Percentiles rank a stretch among this genome's conserved stretches.
Evolutionary conservation across 106 monocot species (phyloP).

Genomic region (Cymbidium sinense): DNA sequence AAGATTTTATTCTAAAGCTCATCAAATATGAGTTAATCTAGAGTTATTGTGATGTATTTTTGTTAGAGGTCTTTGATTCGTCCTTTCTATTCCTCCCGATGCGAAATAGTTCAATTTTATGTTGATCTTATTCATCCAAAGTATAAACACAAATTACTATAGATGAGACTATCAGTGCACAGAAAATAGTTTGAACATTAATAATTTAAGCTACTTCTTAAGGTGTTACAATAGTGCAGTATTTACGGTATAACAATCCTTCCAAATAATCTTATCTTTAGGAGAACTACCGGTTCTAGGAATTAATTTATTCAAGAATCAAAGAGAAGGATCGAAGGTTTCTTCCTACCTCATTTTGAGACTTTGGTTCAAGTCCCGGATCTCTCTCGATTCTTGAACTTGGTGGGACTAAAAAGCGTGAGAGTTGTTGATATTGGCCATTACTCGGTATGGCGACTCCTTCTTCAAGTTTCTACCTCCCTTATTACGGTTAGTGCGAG

Average conservation of each 20-base stretch:
- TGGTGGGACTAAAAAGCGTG: constrained; percentile 96
- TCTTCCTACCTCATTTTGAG: constrained; percentile 12
- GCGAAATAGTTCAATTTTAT: too few relatives aligned
- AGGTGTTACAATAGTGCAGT: too few relatives aligned
- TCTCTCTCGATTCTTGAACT: constrained; percentile 63
- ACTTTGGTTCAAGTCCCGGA: constrained; percentile 95
- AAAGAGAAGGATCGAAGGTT: background rate
- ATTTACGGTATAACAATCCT: background rate
- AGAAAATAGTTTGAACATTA: too few relatives aligned
- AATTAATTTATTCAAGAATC: background rate
- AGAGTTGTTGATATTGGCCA: constrained; percentile 64
- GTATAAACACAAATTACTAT: too few relatives aligned
- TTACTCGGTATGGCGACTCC: constrained; percentile 92
- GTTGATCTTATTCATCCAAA: too few relatives aligned
- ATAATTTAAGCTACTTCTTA: too few relatives aligned
- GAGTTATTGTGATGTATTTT: too few relatives aligned
- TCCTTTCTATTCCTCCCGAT: too few relatives aligned
- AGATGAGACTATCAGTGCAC: too few relatives aligned
- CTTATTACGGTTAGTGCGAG: constrained; percentile 82
- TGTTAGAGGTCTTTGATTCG: too few relatives aligned
- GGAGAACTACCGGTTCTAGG: background rate
- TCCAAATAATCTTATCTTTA: background rate
- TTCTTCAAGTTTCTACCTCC: constrained; percentile 82
- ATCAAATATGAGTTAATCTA: too few relatives aligned
- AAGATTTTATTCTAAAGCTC: too few relatives aligned